Percentiles rank a stretch among this genome's conserved stretches.
phyloP scores from a whole-genome alignment of 2,329 filamentous ascomycete genomes.

The Claviceps quebecensis region DNA sequence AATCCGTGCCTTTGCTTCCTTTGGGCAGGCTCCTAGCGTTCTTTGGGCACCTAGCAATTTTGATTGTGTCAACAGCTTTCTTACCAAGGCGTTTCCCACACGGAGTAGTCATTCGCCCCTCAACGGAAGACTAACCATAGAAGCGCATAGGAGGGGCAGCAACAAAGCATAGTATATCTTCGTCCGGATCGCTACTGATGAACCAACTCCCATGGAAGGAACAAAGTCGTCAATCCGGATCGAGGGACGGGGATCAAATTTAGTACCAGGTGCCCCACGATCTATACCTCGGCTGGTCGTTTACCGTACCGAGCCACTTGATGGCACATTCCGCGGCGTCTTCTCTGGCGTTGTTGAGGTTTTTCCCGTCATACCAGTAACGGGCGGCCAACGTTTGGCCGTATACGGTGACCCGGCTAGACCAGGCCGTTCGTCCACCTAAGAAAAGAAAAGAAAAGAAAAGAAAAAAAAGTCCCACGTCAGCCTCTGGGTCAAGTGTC shows the following conservation, averaged over 20 bases:
- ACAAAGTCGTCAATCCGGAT: background rate
- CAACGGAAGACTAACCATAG: no score
- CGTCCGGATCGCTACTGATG: background rate
- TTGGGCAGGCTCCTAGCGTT: no score
- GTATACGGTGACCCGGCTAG: slow-evolving; percentile 60
- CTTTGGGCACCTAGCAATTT: no score
- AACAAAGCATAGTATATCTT: no score
- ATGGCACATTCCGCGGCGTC: slow-evolving; percentile 79
- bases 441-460: background rate
- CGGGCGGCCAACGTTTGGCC: slow-evolving; percentile 54
- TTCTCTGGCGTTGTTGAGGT: slow-evolving; percentile 75
- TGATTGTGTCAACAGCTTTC: no score
- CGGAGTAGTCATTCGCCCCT: no score
- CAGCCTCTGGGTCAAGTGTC: background rate
- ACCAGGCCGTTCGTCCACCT: slow-evolving; percentile 90
- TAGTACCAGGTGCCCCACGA: slow-evolving; percentile 13
- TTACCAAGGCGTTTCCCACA: no score
- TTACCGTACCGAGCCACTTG: slow-evolving; percentile 35
- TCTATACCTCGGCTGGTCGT: slow-evolving; percentile 11
- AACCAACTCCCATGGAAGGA: background rate
- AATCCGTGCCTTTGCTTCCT: no score
- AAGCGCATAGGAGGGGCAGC: no score
- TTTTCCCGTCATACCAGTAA: slow-evolving; percentile 85
- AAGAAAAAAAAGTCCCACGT: background rate
- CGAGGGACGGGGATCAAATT: background rate